These are phyloP conservation scores for Umbilicaria muhlenbergii DNA, from an alignment of 495 filamentous ascomycete genomes.

Conservation along the genomic window DNA sequence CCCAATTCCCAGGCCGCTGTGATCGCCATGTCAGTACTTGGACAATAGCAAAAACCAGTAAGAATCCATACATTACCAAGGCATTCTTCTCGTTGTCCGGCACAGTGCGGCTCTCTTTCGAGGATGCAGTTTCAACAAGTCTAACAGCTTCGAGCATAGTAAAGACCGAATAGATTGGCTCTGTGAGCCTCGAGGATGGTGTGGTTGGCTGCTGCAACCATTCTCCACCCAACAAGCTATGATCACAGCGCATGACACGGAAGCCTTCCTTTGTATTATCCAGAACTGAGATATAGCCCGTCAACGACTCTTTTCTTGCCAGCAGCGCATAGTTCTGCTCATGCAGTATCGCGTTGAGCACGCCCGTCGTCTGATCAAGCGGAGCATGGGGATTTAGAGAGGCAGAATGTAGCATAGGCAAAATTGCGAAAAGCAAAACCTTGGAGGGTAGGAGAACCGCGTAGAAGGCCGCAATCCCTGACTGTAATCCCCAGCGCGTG, in stretches of 20 bases:
- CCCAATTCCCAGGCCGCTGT: slow-evolving; percentile 78
- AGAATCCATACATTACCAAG: slow-evolving; percentile 51
- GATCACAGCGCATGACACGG: slow-evolving; percentile 80
- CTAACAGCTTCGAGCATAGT: slow-evolving; percentile 83
- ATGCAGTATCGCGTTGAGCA: slow-evolving; percentile 47
- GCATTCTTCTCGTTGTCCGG: slow-evolving; percentile 57
- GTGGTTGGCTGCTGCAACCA: slow-evolving; percentile 44
- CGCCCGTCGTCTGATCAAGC: slow-evolving; percentile 28
- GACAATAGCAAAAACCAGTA: not conserved
- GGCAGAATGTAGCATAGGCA: slow-evolving; percentile 53
- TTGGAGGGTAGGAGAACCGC: slow-evolving; percentile 51
- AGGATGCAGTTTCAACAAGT: slow-evolving; percentile 42
- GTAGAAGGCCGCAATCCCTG: slow-evolving; percentile 47
- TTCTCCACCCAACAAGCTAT: slow-evolving; percentile 87
- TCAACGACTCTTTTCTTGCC: slow-evolving; percentile 66
- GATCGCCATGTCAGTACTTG: slow-evolving; percentile 8
- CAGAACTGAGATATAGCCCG: slow-evolving; percentile 84
- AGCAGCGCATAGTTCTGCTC: slow-evolving; percentile 40
- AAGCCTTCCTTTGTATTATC: slow-evolving; percentile 56
- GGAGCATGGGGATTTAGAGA: slow-evolving; percentile 58
- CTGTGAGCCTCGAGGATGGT: slow-evolving; percentile 32
- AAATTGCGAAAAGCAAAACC: slow-evolving; percentile 44
- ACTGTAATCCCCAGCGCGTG: slow-evolving; percentile 52
- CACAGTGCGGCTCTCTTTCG: slow-evolving; percentile 20
- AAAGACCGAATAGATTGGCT: slow-evolving; percentile 89